phyloP scores from a whole-genome alignment of 305 asterid genomes.

The Fraxinus baroniana region DNA sequence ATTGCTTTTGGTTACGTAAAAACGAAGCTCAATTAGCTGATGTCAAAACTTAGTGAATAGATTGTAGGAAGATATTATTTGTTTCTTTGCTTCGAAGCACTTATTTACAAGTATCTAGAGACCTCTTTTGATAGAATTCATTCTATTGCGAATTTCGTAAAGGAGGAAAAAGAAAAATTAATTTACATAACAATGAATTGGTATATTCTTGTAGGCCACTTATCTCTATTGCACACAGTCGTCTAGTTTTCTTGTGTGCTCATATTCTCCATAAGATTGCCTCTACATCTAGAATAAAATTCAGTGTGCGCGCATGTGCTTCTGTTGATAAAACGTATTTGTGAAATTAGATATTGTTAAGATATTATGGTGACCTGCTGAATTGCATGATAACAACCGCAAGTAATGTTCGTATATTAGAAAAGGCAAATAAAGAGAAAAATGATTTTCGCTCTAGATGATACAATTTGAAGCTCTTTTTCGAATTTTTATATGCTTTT shows the following conservation, averaged over 20 bases:
- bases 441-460: background rate
- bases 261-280: background rate
- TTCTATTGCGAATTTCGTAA: background rate
- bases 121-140: background rate
- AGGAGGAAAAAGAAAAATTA: background rate
- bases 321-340: background rate
- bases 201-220: background rate
- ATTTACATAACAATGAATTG: background rate
- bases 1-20: background rate
- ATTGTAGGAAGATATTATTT: background rate
- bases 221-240: background rate
- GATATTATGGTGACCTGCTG: background rate
- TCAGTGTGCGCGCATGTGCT: background rate
- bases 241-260: background rate
- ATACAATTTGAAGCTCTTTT: background rate
- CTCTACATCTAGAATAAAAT: background rate
- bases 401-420: background rate
- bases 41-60: background rate
- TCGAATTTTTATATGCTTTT: background rate
- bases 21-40: background rate
- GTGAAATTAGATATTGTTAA: background rate
- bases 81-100: background rate
- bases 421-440: background rate
- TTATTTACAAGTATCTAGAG: background rate
- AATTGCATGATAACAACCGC: background rate